These are phyloP conservation scores for Vachellia collinsii DNA, from an alignment of 306 rosid genomes.

Conservation along the genomic window DNA sequence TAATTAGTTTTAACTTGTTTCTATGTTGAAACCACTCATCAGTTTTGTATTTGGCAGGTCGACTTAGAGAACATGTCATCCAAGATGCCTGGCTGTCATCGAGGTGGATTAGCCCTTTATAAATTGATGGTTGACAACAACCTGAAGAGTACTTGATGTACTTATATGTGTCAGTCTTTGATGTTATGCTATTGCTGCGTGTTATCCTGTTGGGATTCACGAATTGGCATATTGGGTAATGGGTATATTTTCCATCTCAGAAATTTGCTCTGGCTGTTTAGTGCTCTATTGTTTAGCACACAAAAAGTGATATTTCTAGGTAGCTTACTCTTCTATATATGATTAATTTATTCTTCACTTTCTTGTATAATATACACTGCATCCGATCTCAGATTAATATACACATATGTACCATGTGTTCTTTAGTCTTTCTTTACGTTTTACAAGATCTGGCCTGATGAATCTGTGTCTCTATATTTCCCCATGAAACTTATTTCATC, in stretches of 20 bases:
- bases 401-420: background rate
- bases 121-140: conserved; percentile 67
- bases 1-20: background rate
- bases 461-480: too few species aligned
- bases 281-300: background rate
- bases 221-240: background rate
- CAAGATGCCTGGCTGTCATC: conserved; percentile 95
- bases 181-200: conserved; percentile 28
- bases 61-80: conserved; percentile 76
- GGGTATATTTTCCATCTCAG: background rate
- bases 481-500: too few species aligned
- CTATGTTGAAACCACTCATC: conserved; percentile 34
- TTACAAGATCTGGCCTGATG: background rate
- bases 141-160: conserved; percentile 48
- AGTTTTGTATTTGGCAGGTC: conserved; percentile 53
- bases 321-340: background rate
- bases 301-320: background rate
- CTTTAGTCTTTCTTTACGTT: background rate
- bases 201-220: too few species aligned
- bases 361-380: background rate
- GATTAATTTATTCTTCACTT: background rate
- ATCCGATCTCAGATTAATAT: background rate
- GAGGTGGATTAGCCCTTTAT: conserved; percentile 82
- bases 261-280: background rate
- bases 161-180: conserved; percentile 17